Evolutionary conservation across 140 eudicot genomes (phyloP), one percentile per base, ranked within the genome.

Genomic region (Erigeron philadelphicus): DNA sequence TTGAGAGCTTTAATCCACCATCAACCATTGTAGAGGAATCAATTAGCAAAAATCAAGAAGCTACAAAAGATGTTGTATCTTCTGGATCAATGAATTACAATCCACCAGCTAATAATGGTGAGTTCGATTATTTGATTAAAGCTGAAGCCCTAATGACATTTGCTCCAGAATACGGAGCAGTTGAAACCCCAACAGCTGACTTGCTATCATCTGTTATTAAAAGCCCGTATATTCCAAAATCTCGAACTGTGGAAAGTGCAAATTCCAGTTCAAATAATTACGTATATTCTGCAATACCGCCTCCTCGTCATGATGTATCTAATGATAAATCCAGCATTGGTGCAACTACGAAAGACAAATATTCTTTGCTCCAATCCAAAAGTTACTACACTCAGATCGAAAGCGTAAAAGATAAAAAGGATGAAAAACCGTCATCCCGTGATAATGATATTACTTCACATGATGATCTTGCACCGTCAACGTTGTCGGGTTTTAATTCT

Each of bases 151-250:
- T 87, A 67, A 87, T 93, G 94, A 81, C 99, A 68, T 89, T 93
- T 78, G 99, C 99, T 61, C 94, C 94, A 19, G 99, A 93, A 73
- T 93, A 89, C 46, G 89, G 95, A 79, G 96, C 97, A 57, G 90
- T 93, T 41, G 99, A 89, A 72, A 78, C 90, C 65, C 80, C 84
- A 11, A 12, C 72, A 60, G 74, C 77, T 43, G 99, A 87, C 81
- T 50, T 70, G 9, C 45, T 90, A 7, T 78, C 89, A 15, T 83
- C 89, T 0, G 79, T 89, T 64, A 84, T 93, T 57, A 87, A 85
- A 73, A 87, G 81, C 71, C 99, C 97, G 1, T 93, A 93, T 63
- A 62, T 84, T 42, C 99, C 99, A 3, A 85, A 80, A 67, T 85
- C 90, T 35, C 70, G 90, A 61, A 79, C 83, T 54, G 89, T 77